A percentile compares a stretch with the other conserved stretches of the same genome.
phyloP scores from a whole-genome alignment of 192 early-diverging fungal species.

The Geranomyces variabilis region DNA sequence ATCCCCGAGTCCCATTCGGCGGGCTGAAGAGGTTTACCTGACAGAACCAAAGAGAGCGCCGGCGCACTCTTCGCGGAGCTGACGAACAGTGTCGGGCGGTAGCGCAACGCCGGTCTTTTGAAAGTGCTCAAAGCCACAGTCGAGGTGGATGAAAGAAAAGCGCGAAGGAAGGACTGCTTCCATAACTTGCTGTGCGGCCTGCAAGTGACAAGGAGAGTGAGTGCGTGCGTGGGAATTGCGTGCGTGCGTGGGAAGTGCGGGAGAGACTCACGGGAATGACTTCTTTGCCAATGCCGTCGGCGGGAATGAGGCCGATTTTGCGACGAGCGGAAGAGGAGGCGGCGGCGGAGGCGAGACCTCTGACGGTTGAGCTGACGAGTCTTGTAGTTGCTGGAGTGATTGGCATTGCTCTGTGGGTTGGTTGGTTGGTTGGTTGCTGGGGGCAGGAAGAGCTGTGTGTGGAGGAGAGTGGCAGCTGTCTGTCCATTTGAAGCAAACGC shows the following conservation, averaged over 20 bases:
- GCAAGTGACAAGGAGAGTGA: constrained; percentile 15
- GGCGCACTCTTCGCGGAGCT: constrained; percentile 80
- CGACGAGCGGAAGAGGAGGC: no score
- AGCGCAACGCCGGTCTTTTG: constrained; percentile 91
- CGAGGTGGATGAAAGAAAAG: constrained; percentile 80
- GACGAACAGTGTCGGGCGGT: constrained; percentile 81
- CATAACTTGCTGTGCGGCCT: constrained; percentile 89
- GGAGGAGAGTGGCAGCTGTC: no score
- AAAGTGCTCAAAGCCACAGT: constrained; percentile 96
- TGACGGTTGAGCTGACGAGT: no score
- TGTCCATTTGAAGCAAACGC: no score
- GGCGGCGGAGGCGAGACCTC: no score
- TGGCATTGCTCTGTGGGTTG: no score
- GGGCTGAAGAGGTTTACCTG: constrained; percentile 49
- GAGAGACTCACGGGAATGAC: constrained; percentile 83
- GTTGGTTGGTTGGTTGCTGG: no score
- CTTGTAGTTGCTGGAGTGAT: no score
- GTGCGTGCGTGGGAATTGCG: neutral
- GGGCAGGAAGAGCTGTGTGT: no score
- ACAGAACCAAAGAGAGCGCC: constrained; percentile 97
- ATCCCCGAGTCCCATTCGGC: neutral
- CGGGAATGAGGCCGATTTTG: constrained; percentile 87
- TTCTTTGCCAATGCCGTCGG: constrained; percentile 95
- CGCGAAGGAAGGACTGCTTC: constrained; percentile 66
- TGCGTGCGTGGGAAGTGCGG: neutral